phyloP scores from a whole-genome alignment of 2,329 filamentous ascomycete genomes.

The Cordyceps tenuipes region DNA sequence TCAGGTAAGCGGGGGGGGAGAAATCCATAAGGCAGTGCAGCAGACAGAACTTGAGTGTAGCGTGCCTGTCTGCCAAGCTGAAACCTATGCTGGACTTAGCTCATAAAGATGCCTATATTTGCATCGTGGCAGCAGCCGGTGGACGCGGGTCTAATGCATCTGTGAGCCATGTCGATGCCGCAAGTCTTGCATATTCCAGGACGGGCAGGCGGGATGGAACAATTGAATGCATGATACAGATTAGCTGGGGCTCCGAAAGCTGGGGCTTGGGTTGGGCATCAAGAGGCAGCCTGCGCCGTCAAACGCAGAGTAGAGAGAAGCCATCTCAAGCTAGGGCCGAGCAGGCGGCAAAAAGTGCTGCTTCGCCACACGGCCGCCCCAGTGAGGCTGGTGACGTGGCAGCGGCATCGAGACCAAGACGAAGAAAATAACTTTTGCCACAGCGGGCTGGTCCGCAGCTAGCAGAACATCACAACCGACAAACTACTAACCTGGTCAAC shows the following conservation, averaged over 20 bases:
- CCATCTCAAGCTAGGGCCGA: neutral
- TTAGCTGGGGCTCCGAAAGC: slow-evolving; percentile 14
- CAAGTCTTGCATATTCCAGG: slow-evolving; percentile 14
- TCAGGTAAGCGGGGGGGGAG: neutral
- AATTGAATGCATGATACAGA: neutral
- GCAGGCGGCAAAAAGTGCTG: slow-evolving; percentile 9
- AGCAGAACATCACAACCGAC: neutral
- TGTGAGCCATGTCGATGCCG: slow-evolving; percentile 8
- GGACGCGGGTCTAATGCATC: neutral
- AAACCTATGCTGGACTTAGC: neutral
- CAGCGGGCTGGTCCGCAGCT: slow-evolving; percentile 10
- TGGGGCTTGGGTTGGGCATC: slow-evolving; percentile 7
- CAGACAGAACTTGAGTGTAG: neutral
- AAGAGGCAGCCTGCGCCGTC: slow-evolving; percentile 6
- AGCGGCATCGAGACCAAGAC: slow-evolving; percentile 13
- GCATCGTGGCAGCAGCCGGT: neutral
- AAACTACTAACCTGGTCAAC: neutral
- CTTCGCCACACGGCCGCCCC: slow-evolving; percentile 29
- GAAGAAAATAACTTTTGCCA: neutral
- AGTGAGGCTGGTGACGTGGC: slow-evolving; percentile 40
- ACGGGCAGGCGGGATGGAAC: neutral
- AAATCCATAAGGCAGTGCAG: neutral
- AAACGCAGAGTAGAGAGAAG: neutral
- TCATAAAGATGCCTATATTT: neutral
- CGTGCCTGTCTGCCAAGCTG: slow-evolving; percentile 4